Conservation (phyloP, 768 basidiomycete species). For the Boletus subcaerulescens region DNA sequence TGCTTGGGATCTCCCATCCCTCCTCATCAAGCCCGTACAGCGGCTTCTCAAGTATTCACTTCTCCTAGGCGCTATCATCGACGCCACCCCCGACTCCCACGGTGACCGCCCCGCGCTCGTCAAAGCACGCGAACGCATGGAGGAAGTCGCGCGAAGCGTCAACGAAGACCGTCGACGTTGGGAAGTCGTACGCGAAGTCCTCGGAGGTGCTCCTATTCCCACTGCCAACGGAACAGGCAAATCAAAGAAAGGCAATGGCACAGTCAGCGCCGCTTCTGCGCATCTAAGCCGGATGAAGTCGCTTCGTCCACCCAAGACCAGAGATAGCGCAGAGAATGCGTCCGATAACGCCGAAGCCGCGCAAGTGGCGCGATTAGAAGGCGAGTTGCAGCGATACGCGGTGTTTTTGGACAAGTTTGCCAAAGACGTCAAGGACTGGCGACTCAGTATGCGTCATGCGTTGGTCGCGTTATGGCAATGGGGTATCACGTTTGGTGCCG, state of each 20-base stretch:
- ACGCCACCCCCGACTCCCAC: constrained; percentile 69
- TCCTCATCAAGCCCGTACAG: constrained; percentile 97
- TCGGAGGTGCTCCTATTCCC: constrained; percentile 40
- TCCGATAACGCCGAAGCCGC: constrained; percentile 42
- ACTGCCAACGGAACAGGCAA: constrained; percentile 39
- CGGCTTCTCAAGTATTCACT: constrained; percentile 93
- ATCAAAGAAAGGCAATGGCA: constrained; percentile 36
- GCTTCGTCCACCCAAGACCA: constrained; percentile 36
- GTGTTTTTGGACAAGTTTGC: constrained; percentile 60
- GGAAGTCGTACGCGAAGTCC: constrained; percentile 77
- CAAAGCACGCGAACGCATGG: constrained; percentile 45
- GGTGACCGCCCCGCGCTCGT: constrained; percentile 49
- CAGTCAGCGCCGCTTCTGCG: constrained; percentile 47
- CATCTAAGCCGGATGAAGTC: constrained; percentile 61
- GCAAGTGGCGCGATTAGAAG: constrained; percentile 53
- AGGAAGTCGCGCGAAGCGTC: constrained; percentile 70
- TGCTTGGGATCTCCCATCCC: constrained; percentile 89
- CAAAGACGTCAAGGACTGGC: constrained; percentile 63
- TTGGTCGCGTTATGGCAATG: constrained; percentile 54
- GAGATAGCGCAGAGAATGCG: constrained; percentile 24
- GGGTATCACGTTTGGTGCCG: constrained; percentile 63
- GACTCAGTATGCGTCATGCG: constrained; percentile 46
- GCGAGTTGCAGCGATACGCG: constrained; percentile 55
- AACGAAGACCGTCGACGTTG: constrained; percentile 75
- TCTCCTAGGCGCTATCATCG: constrained; percentile 71